phyloP scores from a whole-genome alignment of 2,329 filamentous ascomycete species.

The Phaeosphaeriaceae sp. region DNA sequence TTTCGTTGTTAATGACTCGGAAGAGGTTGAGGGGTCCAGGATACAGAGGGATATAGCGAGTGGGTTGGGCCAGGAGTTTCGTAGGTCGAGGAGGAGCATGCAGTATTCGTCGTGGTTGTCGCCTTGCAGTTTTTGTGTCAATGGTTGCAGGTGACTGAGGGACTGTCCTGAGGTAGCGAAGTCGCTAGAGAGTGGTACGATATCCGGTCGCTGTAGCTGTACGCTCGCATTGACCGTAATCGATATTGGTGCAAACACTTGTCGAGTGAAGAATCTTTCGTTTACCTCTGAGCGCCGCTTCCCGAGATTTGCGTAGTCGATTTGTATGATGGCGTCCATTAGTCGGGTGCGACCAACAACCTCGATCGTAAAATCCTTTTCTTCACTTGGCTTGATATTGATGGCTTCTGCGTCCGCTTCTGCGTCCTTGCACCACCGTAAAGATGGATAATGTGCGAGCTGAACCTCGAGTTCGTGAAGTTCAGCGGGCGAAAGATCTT shows the following conservation, averaged over 20 bases:
- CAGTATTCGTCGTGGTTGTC: slow-evolving; percentile 70
- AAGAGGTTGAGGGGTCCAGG: slow-evolving; percentile 42
- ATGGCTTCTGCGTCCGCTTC: slow-evolving; percentile 54
- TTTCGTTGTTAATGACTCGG: background rate
- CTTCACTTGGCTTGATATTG: slow-evolving; percentile 72
- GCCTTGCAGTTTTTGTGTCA: slow-evolving; percentile 53
- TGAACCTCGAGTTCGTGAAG: slow-evolving; percentile 87
- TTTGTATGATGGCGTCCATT: slow-evolving; percentile 78
- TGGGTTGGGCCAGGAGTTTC: slow-evolving; percentile 88
- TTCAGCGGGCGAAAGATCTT: slow-evolving; percentile 79
- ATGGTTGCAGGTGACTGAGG: slow-evolving; percentile 45
- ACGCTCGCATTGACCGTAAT: slow-evolving; percentile 93
- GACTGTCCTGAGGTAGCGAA: slow-evolving; percentile 59
- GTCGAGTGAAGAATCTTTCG: slow-evolving; percentile 82
- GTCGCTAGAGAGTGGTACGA: slow-evolving; percentile 74
- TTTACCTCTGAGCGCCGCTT: slow-evolving; percentile 71
- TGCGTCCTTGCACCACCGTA: slow-evolving; percentile 57
- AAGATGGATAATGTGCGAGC: slow-evolving; percentile 73
- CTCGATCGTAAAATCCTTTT: slow-evolving; percentile 79
- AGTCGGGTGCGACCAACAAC: slow-evolving; percentile 86
- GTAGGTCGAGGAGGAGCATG: slow-evolving; percentile 80
- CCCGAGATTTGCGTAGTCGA: slow-evolving; percentile 87
- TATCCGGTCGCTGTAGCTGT: slow-evolving; percentile 80
- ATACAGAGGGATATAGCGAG: slow-evolving; percentile 70
- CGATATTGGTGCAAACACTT: slow-evolving; percentile 80